phyloP scores from a whole-genome alignment of 2,329 filamentous ascomycete species.

The Talaromyces sp. region DNA sequence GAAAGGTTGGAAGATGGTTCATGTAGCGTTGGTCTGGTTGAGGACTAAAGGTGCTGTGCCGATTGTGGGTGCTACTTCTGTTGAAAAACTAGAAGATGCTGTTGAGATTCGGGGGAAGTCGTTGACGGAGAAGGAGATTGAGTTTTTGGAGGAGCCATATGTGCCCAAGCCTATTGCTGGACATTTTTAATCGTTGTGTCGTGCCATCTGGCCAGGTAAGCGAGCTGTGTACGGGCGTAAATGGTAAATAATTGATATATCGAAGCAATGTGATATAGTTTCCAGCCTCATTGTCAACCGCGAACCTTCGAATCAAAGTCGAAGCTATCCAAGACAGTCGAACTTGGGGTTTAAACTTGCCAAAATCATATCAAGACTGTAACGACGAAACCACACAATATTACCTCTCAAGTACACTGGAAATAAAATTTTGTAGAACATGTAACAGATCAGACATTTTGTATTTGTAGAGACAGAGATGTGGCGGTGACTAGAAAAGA shows the following conservation, averaged over 20 bases:
- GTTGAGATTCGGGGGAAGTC: slow-evolving; percentile 40
- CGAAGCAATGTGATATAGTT: no score
- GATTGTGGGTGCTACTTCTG: slow-evolving; percentile 53
- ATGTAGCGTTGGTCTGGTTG: slow-evolving; percentile 42
- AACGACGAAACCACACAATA: no score
- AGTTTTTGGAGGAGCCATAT: slow-evolving; percentile 49
- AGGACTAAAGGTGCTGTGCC: slow-evolving; percentile 42
- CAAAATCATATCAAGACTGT: background rate
- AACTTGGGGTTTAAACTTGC: background rate
- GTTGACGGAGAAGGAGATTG: slow-evolving; percentile 51
- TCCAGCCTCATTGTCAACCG: background rate
- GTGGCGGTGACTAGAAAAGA: background rate
- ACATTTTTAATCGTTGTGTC: background rate
- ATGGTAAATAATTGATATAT: no score
- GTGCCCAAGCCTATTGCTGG: slow-evolving; percentile 6
- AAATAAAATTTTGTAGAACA: background rate
- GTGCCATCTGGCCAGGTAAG: no score
- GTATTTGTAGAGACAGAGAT: background rate
- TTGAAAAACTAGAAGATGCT: slow-evolving; percentile 51
- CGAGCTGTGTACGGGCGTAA: no score
- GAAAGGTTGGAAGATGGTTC: slow-evolving; percentile 40
- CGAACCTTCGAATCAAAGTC: background rate
- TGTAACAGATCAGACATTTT: background rate
- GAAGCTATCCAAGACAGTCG: background rate
- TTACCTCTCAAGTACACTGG: background rate